Evolutionary conservation across 2,329 filamentous ascomycete species (phyloP).

Genomic region (Aureobasidium sp.): DNA sequence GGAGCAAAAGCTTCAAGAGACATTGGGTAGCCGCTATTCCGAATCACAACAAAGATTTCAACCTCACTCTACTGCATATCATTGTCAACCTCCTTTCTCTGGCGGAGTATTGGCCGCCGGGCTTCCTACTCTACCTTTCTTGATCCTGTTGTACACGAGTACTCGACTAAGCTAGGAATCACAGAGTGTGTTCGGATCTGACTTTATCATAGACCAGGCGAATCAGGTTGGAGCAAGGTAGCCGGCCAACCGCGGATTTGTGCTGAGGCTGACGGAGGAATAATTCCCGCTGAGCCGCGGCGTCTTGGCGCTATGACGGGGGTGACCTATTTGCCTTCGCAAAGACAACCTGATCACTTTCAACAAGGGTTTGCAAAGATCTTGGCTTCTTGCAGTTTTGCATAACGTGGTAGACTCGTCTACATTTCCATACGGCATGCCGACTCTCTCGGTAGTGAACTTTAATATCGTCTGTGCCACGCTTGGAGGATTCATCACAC

Average conservation of each 20-base stretch:
- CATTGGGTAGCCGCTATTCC: neutral
- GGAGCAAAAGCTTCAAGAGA: neutral
- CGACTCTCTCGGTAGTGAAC: conserved; percentile 58
- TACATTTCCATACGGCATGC: conserved; percentile 39
- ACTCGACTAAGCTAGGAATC: neutral
- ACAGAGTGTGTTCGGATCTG: neutral
- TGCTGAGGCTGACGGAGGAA: no score
- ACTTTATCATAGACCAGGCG: neutral
- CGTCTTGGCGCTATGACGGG: neutral
- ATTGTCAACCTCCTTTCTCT: no score
- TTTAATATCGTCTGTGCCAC: conserved; percentile 81
- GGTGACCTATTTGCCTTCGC: neutral
- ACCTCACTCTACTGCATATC: neutral
- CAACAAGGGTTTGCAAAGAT: neutral
- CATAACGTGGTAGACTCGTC: neutral
- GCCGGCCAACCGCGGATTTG: no score
- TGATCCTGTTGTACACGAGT: neutral
- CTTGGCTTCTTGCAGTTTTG: neutral
- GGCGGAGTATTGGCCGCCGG: no score
- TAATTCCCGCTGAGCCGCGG: no score
- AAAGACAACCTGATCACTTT: no score
- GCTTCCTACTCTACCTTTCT: neutral
- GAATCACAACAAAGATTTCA: neutral
- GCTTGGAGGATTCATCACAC: conserved; percentile 76
- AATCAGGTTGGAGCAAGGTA: no score